These are phyloP conservation scores for Lactifluus volemus DNA, from an alignment of 768 basidiomycete species.

Conservation along the genomic window DNA sequence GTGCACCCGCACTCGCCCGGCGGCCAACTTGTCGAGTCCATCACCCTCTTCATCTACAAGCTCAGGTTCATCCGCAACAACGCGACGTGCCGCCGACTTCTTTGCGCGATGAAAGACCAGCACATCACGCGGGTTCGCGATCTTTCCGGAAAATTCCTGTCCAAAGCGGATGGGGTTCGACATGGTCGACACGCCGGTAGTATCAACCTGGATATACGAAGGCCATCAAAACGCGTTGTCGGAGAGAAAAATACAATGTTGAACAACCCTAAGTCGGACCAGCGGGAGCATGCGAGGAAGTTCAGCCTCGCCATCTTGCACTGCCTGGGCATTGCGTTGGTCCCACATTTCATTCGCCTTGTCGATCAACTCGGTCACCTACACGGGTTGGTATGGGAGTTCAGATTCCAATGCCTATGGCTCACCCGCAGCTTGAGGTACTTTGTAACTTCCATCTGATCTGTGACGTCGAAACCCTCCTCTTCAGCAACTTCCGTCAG, in stretches of 20 bases:
- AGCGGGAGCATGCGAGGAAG: conserved; percentile 75
- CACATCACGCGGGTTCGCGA: conserved; percentile 93
- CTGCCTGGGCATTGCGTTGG: conserved; percentile 55
- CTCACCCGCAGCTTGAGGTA: conserved; percentile 64
- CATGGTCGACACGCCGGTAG: conserved; percentile 82
- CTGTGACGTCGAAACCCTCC: conserved; percentile 64
- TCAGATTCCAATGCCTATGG: neutral
- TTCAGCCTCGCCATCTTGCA: conserved; percentile 52
- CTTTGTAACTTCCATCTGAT: conserved; percentile 77
- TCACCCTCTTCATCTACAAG: conserved; percentile 31
- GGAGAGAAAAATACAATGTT: neutral
- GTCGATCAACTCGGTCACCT: conserved; percentile 76
- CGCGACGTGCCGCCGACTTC: conserved; percentile 39
- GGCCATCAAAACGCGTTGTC: neutral
- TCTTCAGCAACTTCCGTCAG: conserved; percentile 73
- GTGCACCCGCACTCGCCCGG: conserved; percentile 75
- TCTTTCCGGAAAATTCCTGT: conserved; percentile 81
- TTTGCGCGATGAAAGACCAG: conserved; percentile 85
- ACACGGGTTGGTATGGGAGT: neutral
- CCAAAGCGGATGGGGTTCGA: conserved; percentile 97
- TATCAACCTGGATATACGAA: conserved; percentile 58
- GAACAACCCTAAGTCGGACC: conserved; percentile 67
- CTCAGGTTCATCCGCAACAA: conserved; percentile 69
- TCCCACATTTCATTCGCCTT: conserved; percentile 74
- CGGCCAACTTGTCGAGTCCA: conserved; percentile 24